phyloP scores from a whole-genome alignment of 2,329 filamentous ascomycete species.

The Neoascochyta sp. region DNA sequence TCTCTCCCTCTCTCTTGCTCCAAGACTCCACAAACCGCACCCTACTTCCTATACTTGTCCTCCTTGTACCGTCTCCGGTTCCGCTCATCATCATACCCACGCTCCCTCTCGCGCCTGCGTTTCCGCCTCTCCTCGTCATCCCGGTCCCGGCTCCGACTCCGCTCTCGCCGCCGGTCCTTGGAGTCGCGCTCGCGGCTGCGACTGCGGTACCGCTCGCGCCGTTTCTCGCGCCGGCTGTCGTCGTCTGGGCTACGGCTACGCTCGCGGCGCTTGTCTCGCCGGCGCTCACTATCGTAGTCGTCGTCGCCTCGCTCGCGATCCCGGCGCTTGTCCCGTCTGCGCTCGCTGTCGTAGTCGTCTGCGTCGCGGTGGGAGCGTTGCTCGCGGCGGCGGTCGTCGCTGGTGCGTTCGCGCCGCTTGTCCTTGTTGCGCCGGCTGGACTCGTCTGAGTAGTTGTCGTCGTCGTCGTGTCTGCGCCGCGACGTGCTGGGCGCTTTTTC shows the following conservation, averaged over 20 bases:
- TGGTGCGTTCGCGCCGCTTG: slow-evolving; percentile 15
- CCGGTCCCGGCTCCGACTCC: slow-evolving; percentile 14
- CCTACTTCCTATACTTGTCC: slow-evolving; percentile 8
- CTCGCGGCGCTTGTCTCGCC: slow-evolving; percentile 16
- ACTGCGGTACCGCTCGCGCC: slow-evolving; percentile 22
- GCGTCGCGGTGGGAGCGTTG: no score
- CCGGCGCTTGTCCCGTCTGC: slow-evolving; percentile 13
- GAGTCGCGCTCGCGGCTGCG: slow-evolving; percentile 24
- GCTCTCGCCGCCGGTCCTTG: slow-evolving; percentile 14
- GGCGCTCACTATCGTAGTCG: slow-evolving; percentile 19
- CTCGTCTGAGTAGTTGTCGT: slow-evolving; percentile 17
- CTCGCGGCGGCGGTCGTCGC: slow-evolving; percentile 13
- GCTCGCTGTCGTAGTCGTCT: slow-evolving; percentile 26
- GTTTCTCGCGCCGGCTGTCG: slow-evolving; percentile 16
- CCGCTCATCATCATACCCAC: slow-evolving; percentile 17
- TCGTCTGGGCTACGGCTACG: slow-evolving; percentile 28
- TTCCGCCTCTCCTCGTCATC: slow-evolving; percentile 24
- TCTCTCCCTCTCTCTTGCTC: neutral
- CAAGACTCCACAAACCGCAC: no score
- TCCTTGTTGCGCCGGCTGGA: slow-evolving; percentile 15
- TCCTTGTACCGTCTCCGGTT: slow-evolving; percentile 19
- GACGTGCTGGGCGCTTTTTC: slow-evolving; percentile 26
- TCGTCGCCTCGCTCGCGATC: slow-evolving; percentile 14
- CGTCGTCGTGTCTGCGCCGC: slow-evolving; percentile 13
- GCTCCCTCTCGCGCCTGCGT: slow-evolving; percentile 23